Evolutionary conservation across 306 rosid species (phyloP).

Genomic region (Corylus heterophylla): DNA sequence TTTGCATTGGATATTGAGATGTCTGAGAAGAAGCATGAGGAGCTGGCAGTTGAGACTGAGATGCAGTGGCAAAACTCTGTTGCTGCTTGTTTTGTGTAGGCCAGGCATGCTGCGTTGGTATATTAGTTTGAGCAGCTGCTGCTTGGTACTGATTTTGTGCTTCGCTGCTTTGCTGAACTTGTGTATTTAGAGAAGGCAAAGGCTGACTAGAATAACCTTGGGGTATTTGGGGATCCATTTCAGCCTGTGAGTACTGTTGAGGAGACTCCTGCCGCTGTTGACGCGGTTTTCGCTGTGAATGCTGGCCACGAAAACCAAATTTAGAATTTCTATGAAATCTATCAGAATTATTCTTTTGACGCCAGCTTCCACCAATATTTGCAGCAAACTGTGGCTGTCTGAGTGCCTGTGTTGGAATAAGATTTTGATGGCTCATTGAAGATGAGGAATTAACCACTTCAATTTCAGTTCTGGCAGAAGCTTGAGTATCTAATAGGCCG

Average conservation of each 20-base stretch:
- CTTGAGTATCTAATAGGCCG: constrained; percentile 41
- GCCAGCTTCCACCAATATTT: constrained; percentile 47
- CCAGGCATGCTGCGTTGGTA: constrained; percentile 41
- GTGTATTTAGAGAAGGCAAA: constrained; percentile 35
- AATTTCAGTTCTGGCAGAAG: constrained; percentile 39
- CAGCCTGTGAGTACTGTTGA: constrained; percentile 39
- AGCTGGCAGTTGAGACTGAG: constrained; percentile 53
- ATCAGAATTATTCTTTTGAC: constrained; percentile 39
- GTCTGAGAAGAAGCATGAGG: constrained; percentile 31
- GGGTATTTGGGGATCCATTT: constrained; percentile 43
- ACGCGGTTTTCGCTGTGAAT: constrained; percentile 46
- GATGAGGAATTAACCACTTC: constrained; percentile 42
- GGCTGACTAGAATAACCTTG: constrained; percentile 45
- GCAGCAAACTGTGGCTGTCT: constrained; percentile 37
- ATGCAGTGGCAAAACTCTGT: constrained; percentile 37
- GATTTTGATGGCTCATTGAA: constrained; percentile 40
- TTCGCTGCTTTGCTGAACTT: constrained; percentile 54
- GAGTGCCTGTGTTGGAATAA: constrained; percentile 31
- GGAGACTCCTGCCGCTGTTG: constrained; percentile 45
- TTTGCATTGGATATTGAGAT: constrained; percentile 44
- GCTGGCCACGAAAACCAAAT: constrained; percentile 35
- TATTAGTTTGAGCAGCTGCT: constrained; percentile 37
- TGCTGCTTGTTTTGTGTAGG: constrained; percentile 48
- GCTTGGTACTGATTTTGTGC: constrained; percentile 54
- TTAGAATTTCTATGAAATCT: constrained; percentile 49